Evolutionary conservation across 441 rosid species (phyloP), one percentile per base, ranked within the genome.

Genomic region (Erodium moschatum): DNA sequence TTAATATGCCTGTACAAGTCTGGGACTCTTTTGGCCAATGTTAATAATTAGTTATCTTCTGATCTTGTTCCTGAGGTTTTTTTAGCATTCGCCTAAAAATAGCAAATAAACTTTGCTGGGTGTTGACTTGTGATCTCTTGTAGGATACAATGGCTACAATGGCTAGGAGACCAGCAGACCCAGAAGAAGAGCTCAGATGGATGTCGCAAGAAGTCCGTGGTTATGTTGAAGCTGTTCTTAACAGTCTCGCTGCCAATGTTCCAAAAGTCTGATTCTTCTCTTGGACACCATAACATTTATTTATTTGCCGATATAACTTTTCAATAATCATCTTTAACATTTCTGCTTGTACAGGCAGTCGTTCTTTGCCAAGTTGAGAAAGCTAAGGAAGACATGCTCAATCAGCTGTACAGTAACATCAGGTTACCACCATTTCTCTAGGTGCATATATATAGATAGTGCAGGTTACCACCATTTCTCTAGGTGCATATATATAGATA

Each of bases 181-280:
- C 99, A 19, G 99, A 95, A 83, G 98, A 95, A 80, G 99, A 95
- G 82, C 93, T 95, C 31, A 84, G 96, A 61, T 95, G 99, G 99
- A 95, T 95, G 98, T 87, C 99, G 40, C 99, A 95, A 78, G 99
- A 95, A 89, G 97, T 95, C 13, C 98, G 98, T 4, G 98, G 99
- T 75, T 95, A 95, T 64, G 97, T 92, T 44, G 99, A 95, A 86
- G 99, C 99, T 56, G 99, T 95, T 85, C 97, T 95, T 68, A 92
- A 92, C 82, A 95, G 99, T 79, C 93, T 95, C 64, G 97, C 92
- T 69, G 99, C 99, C 73, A 95, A 95, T 81, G 96, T 95, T 73
- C 99, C 99, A 67, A 95, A 95, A 85, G 99, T 89, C 31, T 75
- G 76, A 71, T 56, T 68, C 38, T 67, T 73, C 67, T 52, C 48